Evolutionary conservation across 202 grass and related monocot species (phyloP), one percentile per base, ranked within the genome.

Genomic region (Dendrocalamus latiflorus): DNA sequence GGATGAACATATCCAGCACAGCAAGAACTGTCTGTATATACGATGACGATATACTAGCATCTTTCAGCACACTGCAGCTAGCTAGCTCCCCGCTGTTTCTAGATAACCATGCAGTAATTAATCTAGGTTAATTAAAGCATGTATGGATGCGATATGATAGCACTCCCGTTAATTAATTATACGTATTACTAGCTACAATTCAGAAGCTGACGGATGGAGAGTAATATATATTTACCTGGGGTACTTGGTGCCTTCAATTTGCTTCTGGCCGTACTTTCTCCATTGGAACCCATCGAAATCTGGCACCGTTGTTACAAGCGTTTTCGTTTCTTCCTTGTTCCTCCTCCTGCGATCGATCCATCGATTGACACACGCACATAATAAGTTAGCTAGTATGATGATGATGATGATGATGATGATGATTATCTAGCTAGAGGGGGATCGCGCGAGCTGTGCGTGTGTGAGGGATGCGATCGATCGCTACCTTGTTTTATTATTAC

Each of bases 201-300:
- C 2, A 64, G 6, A 65, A 14, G 30, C 42, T 36, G 38, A 50
- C 58, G 1, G 3, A 71, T 17, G n/a, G n/a, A 2, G 37, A 58
- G 30, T 34, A 16, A 4, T 43, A n/a, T 3, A 53, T n/a, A n/a
- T 53, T 48, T 48, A 48, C 45, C 45, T 48, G 14, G 45, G 39
- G 51, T 87, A 82, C 28, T 79, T 58, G 49, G 92, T 58, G 0
- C 70, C 59, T 34, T 86, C 84, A 11, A 91, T 94, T 28, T 82
- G 84, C 81, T 97, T 97, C 81, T 93, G 86, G 17, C 93, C 93
- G 47, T 97, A 97, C 70, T 96, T 97, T 55, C 82, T 91, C 93
- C 93, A 97, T 54, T 84, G 93, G 57, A 81, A 91, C 2, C 91
- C 88, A 77, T 97, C 88, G 81, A 86, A 92, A 80, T 92, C 70